A percentile compares a stretch with the other conserved stretches of the same genome.
These are phyloP conservation scores for Lumnitzera racemosa DNA, from an alignment of 345 rosid genomes.

Conservation along the genomic window DNA sequence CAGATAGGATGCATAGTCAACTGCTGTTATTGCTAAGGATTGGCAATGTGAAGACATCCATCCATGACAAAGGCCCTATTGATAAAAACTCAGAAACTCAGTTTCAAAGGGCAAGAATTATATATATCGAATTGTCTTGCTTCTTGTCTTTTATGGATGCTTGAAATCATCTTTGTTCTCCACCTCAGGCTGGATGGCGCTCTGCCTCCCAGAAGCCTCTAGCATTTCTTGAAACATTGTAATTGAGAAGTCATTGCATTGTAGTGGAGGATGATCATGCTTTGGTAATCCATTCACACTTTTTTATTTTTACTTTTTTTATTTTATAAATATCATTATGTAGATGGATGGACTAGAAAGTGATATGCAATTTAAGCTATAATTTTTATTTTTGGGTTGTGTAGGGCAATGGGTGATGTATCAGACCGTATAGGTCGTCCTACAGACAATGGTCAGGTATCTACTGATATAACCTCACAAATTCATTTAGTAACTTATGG, in stretches of 20 bases:
- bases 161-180: too few species aligned
- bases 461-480: not conserved
- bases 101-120: too few species aligned
- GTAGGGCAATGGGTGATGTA: conserved; percentile 93
- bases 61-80: too few species aligned
- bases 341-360: not conserved
- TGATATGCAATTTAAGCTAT: not conserved
- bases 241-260: not conserved
- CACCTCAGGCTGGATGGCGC: too few species aligned
- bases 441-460: conserved; percentile 94
- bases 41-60: too few species aligned
- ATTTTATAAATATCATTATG: not conserved
- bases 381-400: conserved; percentile 3
- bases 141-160: too few species aligned
- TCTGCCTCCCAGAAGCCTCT: too few species aligned
- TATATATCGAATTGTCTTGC: too few species aligned
- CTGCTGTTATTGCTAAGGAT: too few species aligned
- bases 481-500: too few species aligned
- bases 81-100: too few species aligned
- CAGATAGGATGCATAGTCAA: too few species aligned
- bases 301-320: not conserved
- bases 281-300: not conserved
- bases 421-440: conserved; percentile 90
- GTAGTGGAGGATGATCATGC: conserved; percentile 1
- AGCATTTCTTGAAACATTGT: not conserved